Conservation (phyloP, 2,329 filamentous ascomycete species). For the Trichoderma sp. region DNA sequence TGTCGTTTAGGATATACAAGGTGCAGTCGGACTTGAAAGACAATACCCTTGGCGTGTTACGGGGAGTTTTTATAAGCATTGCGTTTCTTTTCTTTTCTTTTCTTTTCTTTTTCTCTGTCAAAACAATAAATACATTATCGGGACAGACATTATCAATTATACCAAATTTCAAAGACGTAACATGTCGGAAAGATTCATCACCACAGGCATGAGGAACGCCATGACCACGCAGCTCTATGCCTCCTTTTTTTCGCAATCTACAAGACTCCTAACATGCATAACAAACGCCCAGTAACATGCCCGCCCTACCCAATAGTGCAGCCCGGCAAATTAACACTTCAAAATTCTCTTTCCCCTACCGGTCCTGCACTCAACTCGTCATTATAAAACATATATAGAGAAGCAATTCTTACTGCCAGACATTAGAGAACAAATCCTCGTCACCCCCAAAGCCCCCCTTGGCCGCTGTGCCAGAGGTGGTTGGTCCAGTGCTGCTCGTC, state of each 20-base stretch:
- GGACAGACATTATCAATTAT: conserved; percentile 3
- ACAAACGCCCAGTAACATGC: conserved; percentile 31
- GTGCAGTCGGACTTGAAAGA: conserved; percentile 7
- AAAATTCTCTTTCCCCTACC: conserved; percentile 22
- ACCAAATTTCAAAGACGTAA: conserved; percentile 1
- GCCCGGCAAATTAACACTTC: not conserved
- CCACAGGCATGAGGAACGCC: not conserved
- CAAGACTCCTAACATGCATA: conserved; percentile 33
- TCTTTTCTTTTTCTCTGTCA: not conserved
- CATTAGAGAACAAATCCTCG: conserved; percentile 92
- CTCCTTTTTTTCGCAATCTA: conserved; percentile 29
- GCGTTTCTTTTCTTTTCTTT: not conserved
- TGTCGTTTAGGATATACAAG: conserved; percentile 14
- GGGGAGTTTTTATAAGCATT: not conserved
- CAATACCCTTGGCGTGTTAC: conserved; percentile 22
- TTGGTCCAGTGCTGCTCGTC: conserved; percentile 65
- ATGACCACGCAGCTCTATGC: not conserved
- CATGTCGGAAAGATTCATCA: not conserved
- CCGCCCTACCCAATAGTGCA: conserved; percentile 26
- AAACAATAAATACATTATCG: conserved; percentile 5
- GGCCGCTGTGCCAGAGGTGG: conserved; percentile 48
- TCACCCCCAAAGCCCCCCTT: conserved; percentile 60
- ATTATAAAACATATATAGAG: conserved; percentile 2
- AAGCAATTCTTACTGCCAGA: conserved; percentile 66
- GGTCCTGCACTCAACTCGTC: not conserved